Conservation (phyloP, 1,284 basidiomycete species). For the Ustilago vetiveriae region DNA sequence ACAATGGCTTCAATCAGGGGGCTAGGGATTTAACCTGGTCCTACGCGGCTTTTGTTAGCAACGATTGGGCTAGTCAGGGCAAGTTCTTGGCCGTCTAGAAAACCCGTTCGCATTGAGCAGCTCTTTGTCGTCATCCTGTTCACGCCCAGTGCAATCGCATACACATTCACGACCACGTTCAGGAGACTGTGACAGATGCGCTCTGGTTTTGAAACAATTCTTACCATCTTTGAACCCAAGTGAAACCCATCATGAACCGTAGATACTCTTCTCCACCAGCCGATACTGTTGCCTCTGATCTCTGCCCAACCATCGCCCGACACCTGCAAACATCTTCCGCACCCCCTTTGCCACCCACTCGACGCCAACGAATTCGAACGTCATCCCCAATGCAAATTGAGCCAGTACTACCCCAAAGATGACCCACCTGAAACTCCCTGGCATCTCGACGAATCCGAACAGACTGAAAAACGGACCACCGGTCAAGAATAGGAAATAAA, state of each 20-base stretch:
- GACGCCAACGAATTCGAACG: conserved; percentile 30
- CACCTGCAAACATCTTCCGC: conserved; percentile 7
- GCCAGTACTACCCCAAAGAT: conserved; percentile 48
- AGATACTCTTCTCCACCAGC: conserved; percentile 25
- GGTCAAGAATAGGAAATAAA: conserved; percentile 50
- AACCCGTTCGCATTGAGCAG: too few relatives aligned
- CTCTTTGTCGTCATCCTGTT: too few relatives aligned
- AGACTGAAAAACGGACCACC: conserved; percentile 44
- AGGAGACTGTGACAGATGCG: too few relatives aligned
- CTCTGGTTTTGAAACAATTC: too few relatives aligned
- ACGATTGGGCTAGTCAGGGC: conserved; percentile 30
- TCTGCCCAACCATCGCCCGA: conserved; percentile 2
- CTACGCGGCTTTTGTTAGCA: conserved; percentile 52
- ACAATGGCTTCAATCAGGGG: conserved; percentile 48
- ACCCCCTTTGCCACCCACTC: conserved; percentile 6
- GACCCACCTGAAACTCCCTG: conserved; percentile 27
- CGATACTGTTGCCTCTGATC: conserved; percentile 15
- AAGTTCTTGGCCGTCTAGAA: conserved; percentile 22
- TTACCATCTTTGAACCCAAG: too few relatives aligned
- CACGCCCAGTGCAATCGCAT: too few relatives aligned
- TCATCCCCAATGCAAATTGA: conserved; percentile 26
- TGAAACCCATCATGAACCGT: conserved; percentile 1
- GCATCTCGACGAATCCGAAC: conserved; percentile 44
- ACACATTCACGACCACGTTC: too few relatives aligned
- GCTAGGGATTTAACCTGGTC: conserved; percentile 57